Evolutionary conservation across 768 basidiomycete genomes (phyloP).

Genomic region (Rhizopogon sp.): DNA sequence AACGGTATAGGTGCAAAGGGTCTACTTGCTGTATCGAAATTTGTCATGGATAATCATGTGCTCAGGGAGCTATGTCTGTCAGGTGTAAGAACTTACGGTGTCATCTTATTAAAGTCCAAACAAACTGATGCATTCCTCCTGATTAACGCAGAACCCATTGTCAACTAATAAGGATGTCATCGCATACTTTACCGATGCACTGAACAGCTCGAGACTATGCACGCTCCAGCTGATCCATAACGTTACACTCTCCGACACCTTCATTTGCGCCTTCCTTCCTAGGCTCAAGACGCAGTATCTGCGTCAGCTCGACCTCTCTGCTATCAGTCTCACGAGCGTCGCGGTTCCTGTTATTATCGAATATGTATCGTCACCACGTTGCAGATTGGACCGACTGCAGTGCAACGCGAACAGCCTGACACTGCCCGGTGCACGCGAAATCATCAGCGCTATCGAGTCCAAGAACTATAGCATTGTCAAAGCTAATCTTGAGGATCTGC

Average conservation of each 20-base stretch:
- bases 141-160: conserved; percentile 34
- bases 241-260: conserved; percentile 43
- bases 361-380: conserved; percentile 48
- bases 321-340: conserved; percentile 38
- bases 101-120: background rate
- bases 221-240: conserved; percentile 49
- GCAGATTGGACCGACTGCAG: conserved; percentile 43
- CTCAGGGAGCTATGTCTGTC: conserved; percentile 51
- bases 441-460: conserved; percentile 40
- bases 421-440: conserved; percentile 34
- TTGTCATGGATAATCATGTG: conserved; percentile 40
- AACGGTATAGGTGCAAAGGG: conserved; percentile 53
- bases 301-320: conserved; percentile 52
- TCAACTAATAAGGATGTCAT: conserved; percentile 31
- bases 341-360: conserved; percentile 38
- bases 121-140: conserved; percentile 12
- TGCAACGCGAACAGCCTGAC: conserved; percentile 55
- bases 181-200: conserved; percentile 36
- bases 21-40: conserved; percentile 47
- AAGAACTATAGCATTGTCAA: conserved; percentile 42
- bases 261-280: conserved; percentile 46
- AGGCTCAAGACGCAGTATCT: conserved; percentile 43
- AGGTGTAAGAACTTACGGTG: conserved; percentile 37
- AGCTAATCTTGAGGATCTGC: conserved; percentile 49
- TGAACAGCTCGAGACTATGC: conserved; percentile 52